These are phyloP conservation scores for Calonectria pseudoreteaudii DNA, from an alignment of 2,329 filamentous ascomycete genomes.

Conservation along the genomic window DNA sequence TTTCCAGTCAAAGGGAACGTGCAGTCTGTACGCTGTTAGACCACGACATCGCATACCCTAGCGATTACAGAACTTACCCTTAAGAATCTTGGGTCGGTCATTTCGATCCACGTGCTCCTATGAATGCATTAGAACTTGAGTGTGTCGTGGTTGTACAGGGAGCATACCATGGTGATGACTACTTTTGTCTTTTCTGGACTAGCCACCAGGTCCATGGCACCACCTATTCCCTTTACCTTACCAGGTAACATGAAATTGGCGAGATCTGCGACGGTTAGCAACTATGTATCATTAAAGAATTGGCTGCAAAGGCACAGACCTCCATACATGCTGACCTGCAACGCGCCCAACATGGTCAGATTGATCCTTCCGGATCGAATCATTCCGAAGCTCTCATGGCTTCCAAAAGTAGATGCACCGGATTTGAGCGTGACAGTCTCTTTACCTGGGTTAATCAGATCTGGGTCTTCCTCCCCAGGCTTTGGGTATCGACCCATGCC, in stretches of 20 bases:
- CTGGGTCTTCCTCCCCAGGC: not conserved
- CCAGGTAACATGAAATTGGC: not conserved
- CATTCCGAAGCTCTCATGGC: slow-evolving; percentile 1
- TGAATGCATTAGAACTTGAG: not conserved
- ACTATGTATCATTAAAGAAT: not conserved
- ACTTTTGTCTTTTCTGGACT: not conserved
- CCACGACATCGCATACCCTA: not conserved
- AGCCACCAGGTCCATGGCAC: not conserved
- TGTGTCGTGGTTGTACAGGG: not conserved
- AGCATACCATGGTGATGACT: not conserved
- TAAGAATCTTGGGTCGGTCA: not conserved
- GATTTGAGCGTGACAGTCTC: not conserved
- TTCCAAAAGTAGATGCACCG: not conserved
- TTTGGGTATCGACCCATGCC: not conserved
- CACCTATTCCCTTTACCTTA: not conserved
- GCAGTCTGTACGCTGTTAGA: not conserved
- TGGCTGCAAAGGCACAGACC: not conserved
- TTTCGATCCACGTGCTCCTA: not conserved
- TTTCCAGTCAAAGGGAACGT: not conserved
- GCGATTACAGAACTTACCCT: not conserved
- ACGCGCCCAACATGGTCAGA: not conserved
- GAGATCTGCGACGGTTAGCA: not conserved
- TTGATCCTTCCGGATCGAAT: not conserved
- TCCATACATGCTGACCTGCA: not conserved
- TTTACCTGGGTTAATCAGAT: not conserved